Evolutionary conservation across 2,329 filamentous ascomycete genomes (phyloP).

Genomic region (Cercospora sesami): DNA sequence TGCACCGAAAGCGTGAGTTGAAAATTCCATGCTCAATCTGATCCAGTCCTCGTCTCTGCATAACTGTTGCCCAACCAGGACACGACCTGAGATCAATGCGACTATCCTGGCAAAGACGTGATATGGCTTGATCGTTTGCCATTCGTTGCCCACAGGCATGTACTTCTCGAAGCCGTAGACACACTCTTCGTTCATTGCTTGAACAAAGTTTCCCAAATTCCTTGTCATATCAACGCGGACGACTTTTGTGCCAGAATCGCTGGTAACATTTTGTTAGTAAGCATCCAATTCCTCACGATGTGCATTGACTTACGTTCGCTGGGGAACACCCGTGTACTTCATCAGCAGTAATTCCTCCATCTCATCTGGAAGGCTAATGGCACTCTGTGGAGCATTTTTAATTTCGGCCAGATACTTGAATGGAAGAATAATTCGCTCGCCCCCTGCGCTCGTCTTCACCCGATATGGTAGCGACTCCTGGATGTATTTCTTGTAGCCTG

Average conservation of each 20-base stretch:
- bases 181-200: constrained; percentile 20
- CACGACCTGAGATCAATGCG: constrained; percentile 21
- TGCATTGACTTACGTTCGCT: constrained; percentile 8
- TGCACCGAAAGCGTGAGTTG: constrained; percentile 19
- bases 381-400: constrained; percentile 18
- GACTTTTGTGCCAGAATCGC: constrained; percentile 21
- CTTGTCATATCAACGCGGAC: constrained; percentile 20
- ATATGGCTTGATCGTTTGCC: constrained; percentile 18
- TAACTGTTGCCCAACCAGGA: constrained; percentile 16
- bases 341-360: constrained; percentile 22
- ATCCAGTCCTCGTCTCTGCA: constrained; percentile 22
- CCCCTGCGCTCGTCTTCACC: constrained; percentile 17
- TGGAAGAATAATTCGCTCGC: constrained; percentile 19
- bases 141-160: constrained; percentile 10
- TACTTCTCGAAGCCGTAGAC: constrained; percentile 17
- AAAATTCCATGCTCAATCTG: constrained; percentile 18
- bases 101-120: constrained; percentile 17
- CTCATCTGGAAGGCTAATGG: constrained; percentile 17
- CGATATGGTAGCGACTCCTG: constrained; percentile 10
- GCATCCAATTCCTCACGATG: no score
- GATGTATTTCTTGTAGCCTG: constrained; percentile 16
- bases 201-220: constrained; percentile 20
- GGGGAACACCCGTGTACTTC: constrained; percentile 20
- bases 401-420: constrained; percentile 16
- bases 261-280: neutral